Evolutionary conservation across 179 eudicot genomes (phyloP), one percentile per base, ranked within the genome.

Genomic region (Beta corolliflora): DNA sequence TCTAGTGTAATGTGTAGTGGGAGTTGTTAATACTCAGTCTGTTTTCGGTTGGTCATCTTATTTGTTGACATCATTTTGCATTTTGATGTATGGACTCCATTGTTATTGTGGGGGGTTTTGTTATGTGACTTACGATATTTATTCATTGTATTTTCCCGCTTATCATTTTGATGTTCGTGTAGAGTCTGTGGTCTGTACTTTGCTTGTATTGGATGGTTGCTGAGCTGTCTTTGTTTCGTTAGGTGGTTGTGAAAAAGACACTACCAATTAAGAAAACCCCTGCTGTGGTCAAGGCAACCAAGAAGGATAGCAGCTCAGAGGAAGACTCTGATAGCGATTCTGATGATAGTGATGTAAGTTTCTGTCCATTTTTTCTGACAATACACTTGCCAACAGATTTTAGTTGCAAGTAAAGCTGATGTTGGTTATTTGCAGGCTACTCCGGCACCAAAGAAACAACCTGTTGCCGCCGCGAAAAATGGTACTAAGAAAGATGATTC

Each of bases 291-390:
- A 88, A 82, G 67, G 87, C 86, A 63, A 75, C 81, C 11, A 76
- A 68, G 53, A 48, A 79, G 82, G 82, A 81, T 23, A 76, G 70
- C 78, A 81, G 77, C 69, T 81, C 86, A 61, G 84, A 79, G 3
- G 36, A 31, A 31, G 36, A 31, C 2, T 81, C 79, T 12, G 89
- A 72, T 13, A 81, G 86, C 58, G 88, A 86, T 53, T 86, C 89
- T 25, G 82, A 82, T 59, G 85, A 59, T 7, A 73, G 79, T 44
- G 68, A 71, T 68, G 81, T 78, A 67, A 78, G 75, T 16, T 67
- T 48, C 9, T 9, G 52, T 52, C 52, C 15, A 18, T 25, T 23
- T 31, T 65, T 10, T 16, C 9, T 9, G 54, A 58, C 4, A 9
- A 19, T 58, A 58, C 12, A 29, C 1, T 9, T 44, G 18, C 69